A percentile compares a stretch with the other conserved stretches of the same genome.
phyloP scores from a whole-genome alignment of 2,329 filamentous ascomycete genomes.

The Cladophialophora bantiana region DNA sequence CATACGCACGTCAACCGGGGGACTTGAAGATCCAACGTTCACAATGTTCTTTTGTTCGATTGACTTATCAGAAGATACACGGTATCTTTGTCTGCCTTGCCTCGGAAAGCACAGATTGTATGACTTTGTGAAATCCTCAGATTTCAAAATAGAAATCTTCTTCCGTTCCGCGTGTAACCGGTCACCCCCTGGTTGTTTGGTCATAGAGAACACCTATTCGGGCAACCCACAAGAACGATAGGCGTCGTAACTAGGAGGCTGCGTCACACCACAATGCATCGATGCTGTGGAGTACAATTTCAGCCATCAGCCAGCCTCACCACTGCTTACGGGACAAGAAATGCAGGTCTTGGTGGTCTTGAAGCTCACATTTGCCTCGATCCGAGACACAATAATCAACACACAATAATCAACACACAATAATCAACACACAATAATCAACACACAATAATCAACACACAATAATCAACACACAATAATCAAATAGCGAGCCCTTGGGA shows the following conservation, averaged over 20 bases:
- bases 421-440: too few relatives aligned
- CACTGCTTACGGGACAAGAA: background rate
- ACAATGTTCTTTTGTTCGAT: background rate
- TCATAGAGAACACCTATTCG: background rate
- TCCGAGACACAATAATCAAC: background rate
- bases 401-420: too few relatives aligned
- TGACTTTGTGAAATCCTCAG: background rate
- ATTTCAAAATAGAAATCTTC: slow-evolving; percentile 10
- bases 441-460: too few relatives aligned
- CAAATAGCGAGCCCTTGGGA: background rate
- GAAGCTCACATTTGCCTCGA: background rate
- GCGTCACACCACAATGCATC: slow-evolving; percentile 4
- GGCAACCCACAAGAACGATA: background rate
- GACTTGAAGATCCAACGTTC: background rate
- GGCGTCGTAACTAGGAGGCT: slow-evolving; percentile 3
- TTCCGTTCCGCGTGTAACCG: slow-evolving; percentile 22
- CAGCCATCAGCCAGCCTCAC: slow-evolving; percentile 7
- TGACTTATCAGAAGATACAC: background rate
- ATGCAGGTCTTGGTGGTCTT: background rate
- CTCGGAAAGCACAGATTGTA: background rate
- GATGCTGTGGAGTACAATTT: background rate
- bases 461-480: background rate
- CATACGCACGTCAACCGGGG: slow-evolving; percentile 12
- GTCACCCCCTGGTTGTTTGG: background rate
- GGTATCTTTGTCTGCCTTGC: slow-evolving; percentile 3